Evolutionary conservation across 768 basidiomycete genomes (phyloP), one percentile per base, ranked within the genome.

Genomic region (Lactifluus hygrophoroides): DNA sequence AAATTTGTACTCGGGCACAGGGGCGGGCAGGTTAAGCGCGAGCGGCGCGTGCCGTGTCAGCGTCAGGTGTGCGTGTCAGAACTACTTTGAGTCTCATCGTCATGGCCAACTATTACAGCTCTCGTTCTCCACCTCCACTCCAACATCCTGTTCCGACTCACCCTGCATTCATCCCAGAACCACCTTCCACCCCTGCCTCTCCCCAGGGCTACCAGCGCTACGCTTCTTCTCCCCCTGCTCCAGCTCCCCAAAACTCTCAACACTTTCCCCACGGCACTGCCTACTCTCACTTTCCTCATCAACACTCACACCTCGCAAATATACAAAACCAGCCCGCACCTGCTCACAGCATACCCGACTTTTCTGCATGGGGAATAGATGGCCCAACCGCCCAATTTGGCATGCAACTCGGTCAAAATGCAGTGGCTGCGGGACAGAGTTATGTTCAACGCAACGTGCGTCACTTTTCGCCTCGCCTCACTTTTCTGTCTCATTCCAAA

Each of bases 361-460:
- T 86, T 64, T 77, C 77, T 10, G 84, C 85, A 14, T 90, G 88
- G 88, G 88, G 90, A 0, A 79, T 98, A 72, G 87, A 96, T 70
- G 90, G 90, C 66, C 84, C 92, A 10, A 97, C 96, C 2, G 90
- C 96, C 0, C 88, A 94, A 70, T 86, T 99, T 68, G 92, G 95
- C 21, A 90, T 98, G 82, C 95, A 97, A 70, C 82, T 98, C 30
- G 94, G 95, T 3, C 84, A 85, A 63, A 90, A 82, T 60, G 95
- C 95, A 0, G 87, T 98, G 2, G 85, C 86, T 6, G 95, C 93
- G 0, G 95, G 96, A 0, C 93, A 95, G 70, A 90, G 94, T 49
- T 98, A 98, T 63, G 87, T 99, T 47, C 90, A 94, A 72, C 87
- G 88, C 71, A 97, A 97, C 70, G 91, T 95, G 62, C 61, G 85